Base-by-base conservation (phyloP, 306 rosid genomes). In the Cyamopsis tetragonoloba region DNA sequence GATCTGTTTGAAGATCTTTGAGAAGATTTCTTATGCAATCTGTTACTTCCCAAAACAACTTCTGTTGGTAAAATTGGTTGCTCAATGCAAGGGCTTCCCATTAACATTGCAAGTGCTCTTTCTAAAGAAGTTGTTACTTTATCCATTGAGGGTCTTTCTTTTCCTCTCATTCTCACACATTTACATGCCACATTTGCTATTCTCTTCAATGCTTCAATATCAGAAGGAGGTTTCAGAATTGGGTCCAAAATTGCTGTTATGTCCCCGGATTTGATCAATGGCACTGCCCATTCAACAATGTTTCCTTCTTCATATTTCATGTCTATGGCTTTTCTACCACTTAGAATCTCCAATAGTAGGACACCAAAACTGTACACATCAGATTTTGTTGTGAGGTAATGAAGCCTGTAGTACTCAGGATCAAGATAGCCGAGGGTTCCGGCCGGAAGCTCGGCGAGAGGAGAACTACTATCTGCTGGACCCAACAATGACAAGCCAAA, bases 371-470 rank as follows among this genome's bases (percentile, higher is more conserved):
- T 89, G 46, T 89, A 93, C 1, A 93, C 95, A 79, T 93, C 98
- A 12, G 98, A 93, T 70, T 93, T 93, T 14, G 98, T 93, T 7
- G 98, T 93, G 18, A 93, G 96, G 73, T 93, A 93, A 37, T 93
- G 98, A 66, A 93, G 98, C 73, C 96, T 86, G 38, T 93, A 93
- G 85, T 89, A 93, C 55, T 93, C 98, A 6, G 97, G 98, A 66
- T 93, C 98, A 30, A 93, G 98, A 80, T 93, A 93, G 14, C 98
- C 98, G 1, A 89, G 96, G 2, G 98, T 93, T 2, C 98, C 98
- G 0, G 98, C 98, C 2, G 98, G 98, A 17, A 89, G 79, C 65
- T 89, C 98, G 0, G 97, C 96, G 57, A 93, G 60, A 1, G 98
- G 98, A 9, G 95, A 88, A 71, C 96, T 46, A 73, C 98, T 88